Evolutionary conservation across 768 basidiomycete species (phyloP), one percentile per base, ranked within the genome.

Genomic region (Boletus tomentosulus): DNA sequence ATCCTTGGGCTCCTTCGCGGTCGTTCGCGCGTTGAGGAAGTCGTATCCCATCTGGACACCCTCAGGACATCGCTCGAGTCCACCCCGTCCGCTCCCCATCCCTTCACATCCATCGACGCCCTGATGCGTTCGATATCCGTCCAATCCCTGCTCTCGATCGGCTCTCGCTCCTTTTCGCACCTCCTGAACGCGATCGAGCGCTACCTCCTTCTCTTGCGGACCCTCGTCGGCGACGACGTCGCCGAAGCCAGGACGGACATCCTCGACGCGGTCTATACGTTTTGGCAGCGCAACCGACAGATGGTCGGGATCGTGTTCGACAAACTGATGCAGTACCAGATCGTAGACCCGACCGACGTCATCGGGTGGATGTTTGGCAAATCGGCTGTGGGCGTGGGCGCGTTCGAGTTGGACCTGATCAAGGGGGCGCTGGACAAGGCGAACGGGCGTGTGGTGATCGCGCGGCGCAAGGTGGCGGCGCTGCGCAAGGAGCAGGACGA

Each of bases 291-390:
- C 61, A 92, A 89, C 64, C 76, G 81, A 30, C 94, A 98, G 62
- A 92, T 94, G 84, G 77, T 94, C 45, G 78, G 80, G 15, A 94
- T 99, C 65, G 93, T 98, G 8, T 87, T 96, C 57, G 97, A 98
- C 77, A 99, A 99, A 73, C 75, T 98, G 50, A 89, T 98, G 84
- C 96, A 98, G 67, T 99, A 99, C 71, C 94, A 97, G 66, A 90
- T 98, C 53, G 87, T 98, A 38, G 94, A 98, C 62, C 92, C 95
- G 0, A 84, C 85, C 15, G 95, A 99, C 59, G 87, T 98, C 9
- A 86, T 97, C 50, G 75, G 74, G 4, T 96, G 90, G 88, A 82
- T 87, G 16, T 96, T 98, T 69, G 66, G 73, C 47, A 78, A 82
- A 55, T 79, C 80, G 6, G 35, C 2, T 19, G 75, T 75, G 22